Conservation (phyloP, 257 asterid species). For the Solanum pennellii region DNA sequence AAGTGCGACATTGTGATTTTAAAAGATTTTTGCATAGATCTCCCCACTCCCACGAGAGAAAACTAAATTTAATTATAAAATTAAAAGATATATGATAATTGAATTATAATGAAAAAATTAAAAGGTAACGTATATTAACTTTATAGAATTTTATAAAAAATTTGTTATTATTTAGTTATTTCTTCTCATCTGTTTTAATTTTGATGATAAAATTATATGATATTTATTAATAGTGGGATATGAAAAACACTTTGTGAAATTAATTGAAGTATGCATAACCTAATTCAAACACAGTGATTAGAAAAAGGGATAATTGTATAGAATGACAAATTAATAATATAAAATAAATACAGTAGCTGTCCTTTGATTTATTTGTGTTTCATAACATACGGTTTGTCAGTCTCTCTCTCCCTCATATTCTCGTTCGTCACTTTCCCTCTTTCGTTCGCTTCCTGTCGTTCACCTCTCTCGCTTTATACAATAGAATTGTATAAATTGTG, state of each 20-base stretch:
- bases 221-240: background rate
- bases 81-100: background rate
- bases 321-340: no score
- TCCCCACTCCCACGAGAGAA: background rate
- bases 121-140: background rate
- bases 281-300: background rate
- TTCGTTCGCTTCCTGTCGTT: no score
- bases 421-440: no score
- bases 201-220: background rate
- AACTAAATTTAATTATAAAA: background rate
- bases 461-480: no score
- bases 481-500: no score
- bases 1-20: background rate
- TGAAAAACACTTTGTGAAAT: background rate
- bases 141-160: background rate
- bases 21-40: background rate
- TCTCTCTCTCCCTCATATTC: no score
- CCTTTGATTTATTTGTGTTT: no score
- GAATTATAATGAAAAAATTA: background rate
- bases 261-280: background rate
- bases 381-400: no score
- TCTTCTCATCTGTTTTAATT: fast-evolving
- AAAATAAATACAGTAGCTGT: no score
- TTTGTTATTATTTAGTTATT: background rate
- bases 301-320: background rate